phyloP scores from a whole-genome alignment of 2,329 filamentous ascomycete genomes.

The Aureobasidium subglaciale region DNA sequence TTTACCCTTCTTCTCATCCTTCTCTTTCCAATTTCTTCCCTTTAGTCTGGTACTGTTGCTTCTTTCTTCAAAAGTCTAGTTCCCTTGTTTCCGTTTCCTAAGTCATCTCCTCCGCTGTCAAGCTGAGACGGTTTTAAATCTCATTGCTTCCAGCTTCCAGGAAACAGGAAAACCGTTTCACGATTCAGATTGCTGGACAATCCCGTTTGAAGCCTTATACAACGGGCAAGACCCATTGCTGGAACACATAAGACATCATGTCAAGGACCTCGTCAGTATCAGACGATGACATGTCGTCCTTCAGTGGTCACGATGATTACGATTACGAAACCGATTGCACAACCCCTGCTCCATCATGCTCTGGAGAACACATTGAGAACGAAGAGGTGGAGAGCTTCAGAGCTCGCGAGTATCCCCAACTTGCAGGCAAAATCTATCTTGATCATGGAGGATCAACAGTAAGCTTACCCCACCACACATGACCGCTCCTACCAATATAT shows the following conservation, averaged over 20 bases:
- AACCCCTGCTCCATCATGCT: conserved; percentile 27
- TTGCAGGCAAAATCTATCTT: conserved; percentile 54
- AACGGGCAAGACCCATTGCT: background rate
- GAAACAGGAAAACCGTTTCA: conserved; percentile 5
- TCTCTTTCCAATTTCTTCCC: background rate
- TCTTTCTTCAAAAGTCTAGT: background rate
- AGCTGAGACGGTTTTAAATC: background rate
- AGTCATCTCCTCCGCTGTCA: background rate
- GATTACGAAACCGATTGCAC: conserved; percentile 32
- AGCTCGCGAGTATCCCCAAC: conserved; percentile 35
- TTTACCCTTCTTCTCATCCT: conserved; percentile 1
- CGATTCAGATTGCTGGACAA: conserved; percentile 8
- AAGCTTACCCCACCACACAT: conserved; percentile 8
- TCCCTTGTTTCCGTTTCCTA: background rate
- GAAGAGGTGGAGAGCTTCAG: conserved; percentile 35
- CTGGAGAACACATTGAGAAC: conserved; percentile 27
- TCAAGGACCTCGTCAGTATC: conserved; percentile 20
- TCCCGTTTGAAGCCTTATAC: background rate
- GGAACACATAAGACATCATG: conserved; percentile 10
- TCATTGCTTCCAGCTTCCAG: background rate
- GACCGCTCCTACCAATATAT: background rate
- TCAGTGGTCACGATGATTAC: conserved; percentile 26
- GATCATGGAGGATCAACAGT: conserved; percentile 91
- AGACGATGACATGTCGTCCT: conserved; percentile 26
- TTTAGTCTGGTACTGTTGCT: background rate